Base-by-base conservation (phyloP, 345 rosid species). In the Laguncularia racemosa region DNA sequence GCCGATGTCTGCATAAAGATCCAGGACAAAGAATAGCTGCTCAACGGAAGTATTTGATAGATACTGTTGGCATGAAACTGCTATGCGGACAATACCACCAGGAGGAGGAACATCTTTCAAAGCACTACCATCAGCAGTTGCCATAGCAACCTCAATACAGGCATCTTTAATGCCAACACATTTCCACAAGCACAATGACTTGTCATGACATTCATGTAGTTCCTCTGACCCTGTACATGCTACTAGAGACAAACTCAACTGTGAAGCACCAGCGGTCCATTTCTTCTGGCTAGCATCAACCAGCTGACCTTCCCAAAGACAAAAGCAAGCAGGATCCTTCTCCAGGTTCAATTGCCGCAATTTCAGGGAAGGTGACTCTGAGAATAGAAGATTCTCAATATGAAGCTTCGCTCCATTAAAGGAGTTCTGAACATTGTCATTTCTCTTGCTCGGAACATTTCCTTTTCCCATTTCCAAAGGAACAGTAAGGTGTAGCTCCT, bases 261-360 rank as follows among this genome's bases (percentile, higher is more conserved):
- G 70, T 12, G 90, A 75, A 28, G 84, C 95, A 65, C 84, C 84
- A 67, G 83, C 73, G 46, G 79, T 76, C 90, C 86, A 89, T 73
- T 93, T 93, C 76, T 81, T 89, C 78, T 79, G 91, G 89, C 99
- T 93, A 60, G 97, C 92, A 73, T 89, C 97, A 71, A 87, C 63
- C 13, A 97, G 96, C 71, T 93, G 97, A 59, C 83, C 95, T 13
- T 74, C 73, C 99, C 97, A 93, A 53, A 93, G 73, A 61, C 73
- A 76, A 71, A 93, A 93, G 78, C 97, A 93, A 71, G 97, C 96
- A 71, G 97, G 96, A 79, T 93, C 97, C 70, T 87, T 93, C 69
- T 89, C 96, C 67, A 93, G 79, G 66, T 87, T 84, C 71, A 93
- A 83, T 38, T 83, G 68, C 73, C 70, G 77, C 53, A 74, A 76